phyloP scores from a whole-genome alignment of 768 basidiomycete genomes.

The Butyriboletus loyo region DNA sequence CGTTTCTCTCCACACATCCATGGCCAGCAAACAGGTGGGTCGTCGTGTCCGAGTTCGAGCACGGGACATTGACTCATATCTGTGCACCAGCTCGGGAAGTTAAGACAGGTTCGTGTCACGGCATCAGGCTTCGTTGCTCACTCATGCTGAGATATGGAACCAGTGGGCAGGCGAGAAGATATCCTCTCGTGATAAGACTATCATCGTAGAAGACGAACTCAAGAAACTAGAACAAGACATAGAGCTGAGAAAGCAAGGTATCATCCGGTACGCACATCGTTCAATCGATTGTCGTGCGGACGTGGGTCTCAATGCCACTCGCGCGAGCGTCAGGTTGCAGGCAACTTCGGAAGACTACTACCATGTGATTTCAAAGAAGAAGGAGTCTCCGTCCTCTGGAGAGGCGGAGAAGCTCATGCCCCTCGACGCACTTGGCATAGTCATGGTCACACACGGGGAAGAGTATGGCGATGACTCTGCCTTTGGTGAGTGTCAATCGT shows the following conservation, averaged over 20 bases:
- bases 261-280: slow-evolving; percentile 54
- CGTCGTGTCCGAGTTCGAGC: neutral
- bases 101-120: slow-evolving; percentile 59
- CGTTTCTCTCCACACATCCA: slow-evolving; percentile 24
- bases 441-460: slow-evolving; percentile 85
- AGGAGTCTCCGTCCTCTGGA: slow-evolving; percentile 57
- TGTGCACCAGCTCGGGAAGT: slow-evolving; percentile 61
- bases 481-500: slow-evolving; percentile 48
- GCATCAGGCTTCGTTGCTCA: neutral
- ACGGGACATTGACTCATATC: neutral
- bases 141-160: slow-evolving; percentile 18
- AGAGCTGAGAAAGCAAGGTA: slow-evolving; percentile 72
- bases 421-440: slow-evolving; percentile 76
- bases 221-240: slow-evolving; percentile 80
- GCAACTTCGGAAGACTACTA: slow-evolving; percentile 72
- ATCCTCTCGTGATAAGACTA: slow-evolving; percentile 76
- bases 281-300: neutral
- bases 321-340: slow-evolving; percentile 50
- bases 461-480: slow-evolving; percentile 75
- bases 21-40: slow-evolving; percentile 68
- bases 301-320: slow-evolving; percentile 1
- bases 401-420: slow-evolving; percentile 69
- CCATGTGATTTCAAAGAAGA: slow-evolving; percentile 70
- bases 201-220: slow-evolving; percentile 70
- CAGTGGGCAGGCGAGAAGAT: slow-evolving; percentile 93